Conservation (phyloP, 129 eudicot species). For the Flaveria ramosissima region DNA sequence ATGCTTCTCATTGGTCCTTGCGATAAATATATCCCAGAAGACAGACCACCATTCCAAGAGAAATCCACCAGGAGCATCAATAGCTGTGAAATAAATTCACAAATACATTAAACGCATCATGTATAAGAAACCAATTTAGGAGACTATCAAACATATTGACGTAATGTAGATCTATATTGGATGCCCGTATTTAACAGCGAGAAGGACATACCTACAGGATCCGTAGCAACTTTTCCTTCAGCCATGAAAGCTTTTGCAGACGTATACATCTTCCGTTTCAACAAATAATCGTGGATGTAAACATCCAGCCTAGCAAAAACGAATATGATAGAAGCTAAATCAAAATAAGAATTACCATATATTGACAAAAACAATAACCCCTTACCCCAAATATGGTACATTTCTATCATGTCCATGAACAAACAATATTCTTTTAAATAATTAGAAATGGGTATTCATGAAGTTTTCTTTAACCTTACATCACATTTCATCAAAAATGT, state of each 20-base stretch:
- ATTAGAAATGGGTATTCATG: neutral
- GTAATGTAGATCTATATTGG: neutral
- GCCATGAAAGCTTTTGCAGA: conserved; percentile 99
- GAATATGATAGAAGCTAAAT: conserved; percentile 13
- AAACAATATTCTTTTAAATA: neutral
- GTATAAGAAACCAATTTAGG: neutral
- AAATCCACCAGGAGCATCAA: conserved; percentile 99
- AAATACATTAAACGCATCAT: conserved; percentile 16
- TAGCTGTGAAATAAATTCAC: conserved; percentile 52
- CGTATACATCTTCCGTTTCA: conserved; percentile 83
- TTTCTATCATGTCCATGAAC: conserved; percentile 1
- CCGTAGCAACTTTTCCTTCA: conserved; percentile 97
- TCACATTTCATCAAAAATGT: neutral
- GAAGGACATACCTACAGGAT: conserved; percentile 80
- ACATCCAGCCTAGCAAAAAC: conserved; percentile 83
- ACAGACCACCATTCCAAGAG: conserved; percentile 99
- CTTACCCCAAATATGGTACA: conserved; percentile 6
- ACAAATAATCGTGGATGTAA: conserved; percentile 90
- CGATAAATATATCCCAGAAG: conserved; percentile 96
- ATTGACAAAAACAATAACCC: neutral
- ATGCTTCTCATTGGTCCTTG: conserved; percentile 96
- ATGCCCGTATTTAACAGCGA: neutral
- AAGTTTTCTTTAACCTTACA: neutral
- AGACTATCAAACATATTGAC: conserved; percentile 15
- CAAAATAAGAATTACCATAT: conserved; percentile 15